These are phyloP conservation scores for Trametes villosa DNA, from an alignment of 768 basidiomycete species.

Conservation along the genomic window DNA sequence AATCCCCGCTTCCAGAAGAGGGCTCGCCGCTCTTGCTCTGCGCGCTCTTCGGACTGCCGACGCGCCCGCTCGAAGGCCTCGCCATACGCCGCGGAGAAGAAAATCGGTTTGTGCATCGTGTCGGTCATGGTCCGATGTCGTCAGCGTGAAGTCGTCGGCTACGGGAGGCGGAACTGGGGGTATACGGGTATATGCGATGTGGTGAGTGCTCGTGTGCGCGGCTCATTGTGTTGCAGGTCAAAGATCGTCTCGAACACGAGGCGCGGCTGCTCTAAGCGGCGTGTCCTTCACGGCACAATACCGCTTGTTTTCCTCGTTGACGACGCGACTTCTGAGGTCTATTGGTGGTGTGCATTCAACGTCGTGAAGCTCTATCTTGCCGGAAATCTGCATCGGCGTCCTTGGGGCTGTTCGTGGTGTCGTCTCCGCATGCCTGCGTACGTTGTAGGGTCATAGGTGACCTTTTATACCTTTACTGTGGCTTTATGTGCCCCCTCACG, in stretches of 20 bases:
- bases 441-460: too few relatives aligned
- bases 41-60: conserved; percentile 8
- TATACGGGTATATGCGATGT: conserved; percentile 14
- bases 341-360: too few relatives aligned
- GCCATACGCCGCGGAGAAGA: conserved; percentile 25
- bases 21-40: conserved; percentile 1
- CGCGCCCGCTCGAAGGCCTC: conserved; percentile 15
- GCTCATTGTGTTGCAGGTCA: conserved; percentile 6
- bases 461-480: too few relatives aligned
- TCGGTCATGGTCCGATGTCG: conserved; percentile 2
- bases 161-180: conserved; percentile 2
- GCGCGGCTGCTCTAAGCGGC: conserved; percentile 15
- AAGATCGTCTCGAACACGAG: conserved; percentile 15
- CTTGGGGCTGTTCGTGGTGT: too few relatives aligned
- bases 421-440: too few relatives aligned
- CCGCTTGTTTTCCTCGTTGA: neutral
- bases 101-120: conserved; percentile 13
- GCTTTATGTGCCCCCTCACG: too few relatives aligned
- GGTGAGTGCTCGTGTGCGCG: conserved; percentile 17
- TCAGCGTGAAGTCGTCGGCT: conserved; percentile 4
- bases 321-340: too few relatives aligned
- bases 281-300: conserved; percentile 4
- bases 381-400: too few relatives aligned
- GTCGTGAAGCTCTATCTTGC: too few relatives aligned
- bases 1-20: conserved; percentile 21